phyloP scores from a whole-genome alignment of 495 filamentous ascomycete species.

The Thermochaetoides thermophila region DNA sequence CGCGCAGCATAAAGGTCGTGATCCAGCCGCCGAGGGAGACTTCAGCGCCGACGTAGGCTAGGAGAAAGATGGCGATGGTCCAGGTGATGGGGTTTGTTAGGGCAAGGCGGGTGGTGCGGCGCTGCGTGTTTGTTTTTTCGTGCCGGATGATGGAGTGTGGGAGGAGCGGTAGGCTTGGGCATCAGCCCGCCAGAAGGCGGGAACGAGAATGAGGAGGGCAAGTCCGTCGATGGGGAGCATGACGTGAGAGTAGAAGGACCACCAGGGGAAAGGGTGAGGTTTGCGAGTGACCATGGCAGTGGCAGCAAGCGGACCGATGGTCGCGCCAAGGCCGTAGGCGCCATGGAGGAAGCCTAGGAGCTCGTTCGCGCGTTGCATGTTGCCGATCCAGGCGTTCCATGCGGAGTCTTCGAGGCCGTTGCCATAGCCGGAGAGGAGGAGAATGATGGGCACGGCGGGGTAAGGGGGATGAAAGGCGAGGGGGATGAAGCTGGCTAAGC shows the following conservation, averaged over 20 bases:
- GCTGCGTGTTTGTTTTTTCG: constrained; percentile 13
- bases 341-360: constrained; percentile 61
- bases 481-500: constrained; percentile 52
- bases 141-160: constrained; percentile 16
- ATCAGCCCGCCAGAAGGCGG: constrained; percentile 55
- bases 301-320: constrained; percentile 60
- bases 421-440: constrained; percentile 58
- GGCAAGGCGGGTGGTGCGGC: constrained; percentile 23
- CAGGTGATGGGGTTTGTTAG: constrained; percentile 43
- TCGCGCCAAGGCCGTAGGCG: constrained; percentile 62
- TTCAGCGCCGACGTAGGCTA: constrained; percentile 74
- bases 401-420: constrained; percentile 55
- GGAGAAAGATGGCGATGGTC: constrained; percentile 60
- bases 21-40: constrained; percentile 82
- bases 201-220: constrained; percentile 33
- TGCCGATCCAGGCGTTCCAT: constrained; percentile 74
- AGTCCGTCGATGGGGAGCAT: constrained; percentile 47
- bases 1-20: constrained; percentile 68
- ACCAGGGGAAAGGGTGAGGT: constrained; percentile 44
- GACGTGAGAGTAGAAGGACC: constrained; percentile 50
- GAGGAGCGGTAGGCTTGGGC: constrained; percentile 43
- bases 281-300: constrained; percentile 54
- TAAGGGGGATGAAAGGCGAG: constrained; percentile 63
- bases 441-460: constrained; percentile 54
- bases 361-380: constrained; percentile 54